Evolutionary conservation across 192 early-diverging fungal genomes (phyloP).

Genomic region (Glomus cerebriforme): DNA sequence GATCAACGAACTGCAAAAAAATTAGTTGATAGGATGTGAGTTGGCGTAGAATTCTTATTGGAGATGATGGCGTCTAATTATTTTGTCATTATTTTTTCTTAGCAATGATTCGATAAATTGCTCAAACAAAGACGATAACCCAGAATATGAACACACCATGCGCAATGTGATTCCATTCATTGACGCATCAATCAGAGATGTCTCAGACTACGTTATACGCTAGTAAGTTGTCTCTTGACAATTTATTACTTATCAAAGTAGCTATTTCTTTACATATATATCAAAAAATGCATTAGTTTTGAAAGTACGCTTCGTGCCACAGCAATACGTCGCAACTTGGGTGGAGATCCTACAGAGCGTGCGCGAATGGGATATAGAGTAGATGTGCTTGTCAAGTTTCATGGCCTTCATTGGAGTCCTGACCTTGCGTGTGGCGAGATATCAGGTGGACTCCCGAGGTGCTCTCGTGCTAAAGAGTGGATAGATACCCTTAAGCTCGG

Average conservation of each 20-base stretch:
- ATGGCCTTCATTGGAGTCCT: constrained; percentile 23
- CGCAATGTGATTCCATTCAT: constrained; percentile 29
- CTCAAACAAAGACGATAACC: background rate
- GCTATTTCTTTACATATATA: background rate
- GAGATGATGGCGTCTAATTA: too few species aligned
- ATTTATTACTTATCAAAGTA: background rate
- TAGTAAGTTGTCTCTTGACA: constrained; percentile 6
- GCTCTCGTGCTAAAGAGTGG: constrained; percentile 21
- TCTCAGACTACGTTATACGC: background rate
- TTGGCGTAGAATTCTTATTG: background rate
- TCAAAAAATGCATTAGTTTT: constrained; percentile 6
- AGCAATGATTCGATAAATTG: constrained; percentile 3
- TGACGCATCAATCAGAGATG: constrained; percentile 25
- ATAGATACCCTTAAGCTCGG: constrained; percentile 27
- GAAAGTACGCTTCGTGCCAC: constrained; percentile 7
- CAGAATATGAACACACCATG: constrained; percentile 27
- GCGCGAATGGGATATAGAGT: constrained; percentile 24
- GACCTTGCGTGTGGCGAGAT: constrained; percentile 19
- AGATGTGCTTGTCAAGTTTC: constrained; percentile 3
- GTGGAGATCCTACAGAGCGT: constrained; percentile 10
- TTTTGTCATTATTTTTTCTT: background rate
- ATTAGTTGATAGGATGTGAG: constrained; percentile 20
- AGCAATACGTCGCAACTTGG: constrained; percentile 11
- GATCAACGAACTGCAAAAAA: constrained; percentile 4
- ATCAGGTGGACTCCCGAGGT: constrained; percentile 5